A percentile compares a stretch with the other conserved stretches of the same genome.
These are phyloP conservation scores for Aspergillus tubingensis DNA, from an alignment of 2,329 filamentous ascomycete species.

Conservation along the genomic window DNA sequence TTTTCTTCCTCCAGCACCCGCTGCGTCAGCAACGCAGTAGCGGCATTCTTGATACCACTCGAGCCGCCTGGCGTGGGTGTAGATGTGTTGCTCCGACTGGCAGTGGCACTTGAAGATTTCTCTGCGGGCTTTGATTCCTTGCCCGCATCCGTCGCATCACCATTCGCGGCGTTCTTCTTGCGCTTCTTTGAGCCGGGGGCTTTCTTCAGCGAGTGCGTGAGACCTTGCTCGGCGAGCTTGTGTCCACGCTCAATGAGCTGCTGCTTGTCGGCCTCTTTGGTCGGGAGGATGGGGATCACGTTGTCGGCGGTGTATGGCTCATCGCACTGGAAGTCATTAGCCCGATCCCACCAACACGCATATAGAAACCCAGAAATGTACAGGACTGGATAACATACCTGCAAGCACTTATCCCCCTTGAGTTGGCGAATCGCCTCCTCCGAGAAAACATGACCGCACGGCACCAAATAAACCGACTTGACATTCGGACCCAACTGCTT, in stretches of 20 bases:
- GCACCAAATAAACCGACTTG: constrained; percentile 85
- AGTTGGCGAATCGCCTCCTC: constrained; percentile 83
- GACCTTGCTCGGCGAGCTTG: constrained; percentile 67
- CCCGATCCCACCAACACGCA: too few relatives aligned
- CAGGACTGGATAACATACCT: constrained; percentile 41
- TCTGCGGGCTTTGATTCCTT: constrained; percentile 31
- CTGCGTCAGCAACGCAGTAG: constrained; percentile 81
- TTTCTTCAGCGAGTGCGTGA: constrained; percentile 90
- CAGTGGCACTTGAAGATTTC: constrained; percentile 12
- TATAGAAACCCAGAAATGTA: too few relatives aligned
- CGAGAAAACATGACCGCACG: constrained; percentile 92
- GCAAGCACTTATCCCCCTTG: constrained; percentile 62
- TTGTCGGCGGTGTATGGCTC: constrained; percentile 71
- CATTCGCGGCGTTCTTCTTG: constrained; percentile 64
- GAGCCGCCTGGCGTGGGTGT: constrained; percentile 37
- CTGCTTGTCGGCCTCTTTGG: constrained; percentile 68
- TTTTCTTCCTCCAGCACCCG: constrained; percentile 87
- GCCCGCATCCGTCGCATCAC: constrained; percentile 36
- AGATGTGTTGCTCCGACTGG: constrained; percentile 32
- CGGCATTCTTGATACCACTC: constrained; percentile 79
- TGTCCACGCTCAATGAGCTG: constrained; percentile 67
- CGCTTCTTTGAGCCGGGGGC: constrained; percentile 67
- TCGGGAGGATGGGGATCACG: constrained; percentile 78
- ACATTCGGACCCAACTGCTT: constrained; percentile 79
- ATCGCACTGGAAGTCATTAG: constrained; percentile 62